A percentile compares a stretch with the other conserved stretches of the same genome.
Conservation (phyloP, 805 yeast genomes). For the Candida mattraensis region DNA sequence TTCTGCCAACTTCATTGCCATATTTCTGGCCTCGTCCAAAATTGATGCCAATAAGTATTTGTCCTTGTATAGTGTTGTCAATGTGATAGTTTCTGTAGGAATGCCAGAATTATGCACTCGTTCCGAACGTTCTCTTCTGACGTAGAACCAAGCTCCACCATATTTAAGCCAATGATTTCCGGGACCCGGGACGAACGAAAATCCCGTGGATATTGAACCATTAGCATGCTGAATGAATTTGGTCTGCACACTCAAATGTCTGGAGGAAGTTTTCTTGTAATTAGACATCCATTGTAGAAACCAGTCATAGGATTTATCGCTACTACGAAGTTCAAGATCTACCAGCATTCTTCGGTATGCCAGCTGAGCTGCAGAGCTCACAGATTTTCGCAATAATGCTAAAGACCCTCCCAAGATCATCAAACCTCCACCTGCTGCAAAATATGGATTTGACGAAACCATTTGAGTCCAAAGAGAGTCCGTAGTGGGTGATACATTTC, state of each 20-base stretch:
- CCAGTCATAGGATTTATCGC: conserved; percentile 93
- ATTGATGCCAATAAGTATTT: conserved; percentile 61
- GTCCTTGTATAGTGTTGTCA: conserved; percentile 87
- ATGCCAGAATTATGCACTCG: conserved; percentile 87
- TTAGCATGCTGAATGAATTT: conserved; percentile 84
- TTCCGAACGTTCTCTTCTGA: conserved; percentile 88
- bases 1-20: conserved; percentile 80
- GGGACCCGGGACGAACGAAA: conserved; percentile 94
- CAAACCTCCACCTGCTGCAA: conserved; percentile 97
- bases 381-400: conserved; percentile 72
- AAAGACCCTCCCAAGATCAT: conserved; percentile 92
- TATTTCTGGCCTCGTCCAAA: conserved; percentile 76
- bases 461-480: too few relatives aligned
- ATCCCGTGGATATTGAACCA: conserved; percentile 84
- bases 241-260: conserved; percentile 91
- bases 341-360: conserved; percentile 82
- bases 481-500: too few relatives aligned
- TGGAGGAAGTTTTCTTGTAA: conserved; percentile 67
- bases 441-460: conserved; percentile 83
- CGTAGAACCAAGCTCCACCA: conserved; percentile 83
- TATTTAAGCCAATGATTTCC: conserved; percentile 88
- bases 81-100: conserved; percentile 94
- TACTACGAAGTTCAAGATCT: conserved; percentile 89
- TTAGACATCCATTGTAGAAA: conserved; percentile 94
- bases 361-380: conserved; percentile 61